Percentiles rank a stretch among this genome's conserved stretches.
Evolutionary conservation across 192 early-diverging fungal genomes (phyloP).

Genomic region (Coemansia sp.): DNA sequence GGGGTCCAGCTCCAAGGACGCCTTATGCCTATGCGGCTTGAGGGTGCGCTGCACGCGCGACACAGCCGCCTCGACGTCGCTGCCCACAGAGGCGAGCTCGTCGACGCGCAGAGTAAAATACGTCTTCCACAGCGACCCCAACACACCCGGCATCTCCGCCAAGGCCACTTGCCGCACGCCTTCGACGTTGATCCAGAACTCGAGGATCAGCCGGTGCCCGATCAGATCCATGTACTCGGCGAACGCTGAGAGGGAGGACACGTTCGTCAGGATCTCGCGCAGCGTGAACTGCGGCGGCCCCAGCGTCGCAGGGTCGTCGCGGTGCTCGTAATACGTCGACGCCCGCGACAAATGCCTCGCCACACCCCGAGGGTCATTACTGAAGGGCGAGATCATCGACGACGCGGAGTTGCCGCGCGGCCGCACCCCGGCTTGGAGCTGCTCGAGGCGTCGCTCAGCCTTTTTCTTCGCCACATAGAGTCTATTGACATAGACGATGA

Average conservation of each 20-base stretch:
- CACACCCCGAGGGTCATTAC: not conserved
- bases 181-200: slow-evolving; percentile 77
- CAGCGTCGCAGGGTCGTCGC: slow-evolving; percentile 41
- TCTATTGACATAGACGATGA: slow-evolving; percentile 72
- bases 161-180: slow-evolving; percentile 48
- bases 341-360: slow-evolving; percentile 12
- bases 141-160: slow-evolving; percentile 22
- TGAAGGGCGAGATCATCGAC: not conserved
- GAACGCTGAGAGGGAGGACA: slow-evolving; percentile 68
- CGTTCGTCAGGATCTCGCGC: slow-evolving; percentile 65
- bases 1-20: slow-evolving; percentile 22
- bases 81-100: slow-evolving; percentile 34
- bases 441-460: slow-evolving; percentile 71
- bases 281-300: slow-evolving; percentile 56
- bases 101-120: slow-evolving; percentile 55
- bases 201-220: slow-evolving; percentile 61
- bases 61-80: slow-evolving; percentile 26
- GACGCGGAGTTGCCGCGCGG: slow-evolving; percentile 1
- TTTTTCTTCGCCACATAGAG: slow-evolving; percentile 70
- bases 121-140: slow-evolving; percentile 50
- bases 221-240: slow-evolving; percentile 79
- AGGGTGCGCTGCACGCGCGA: slow-evolving; percentile 36
- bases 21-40: slow-evolving; percentile 19
- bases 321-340: slow-evolving; percentile 51
- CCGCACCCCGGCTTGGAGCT: slow-evolving; percentile 38